phyloP scores from a whole-genome alignment of 1,284 basidiomycete species.

The Mycena citricolor region DNA sequence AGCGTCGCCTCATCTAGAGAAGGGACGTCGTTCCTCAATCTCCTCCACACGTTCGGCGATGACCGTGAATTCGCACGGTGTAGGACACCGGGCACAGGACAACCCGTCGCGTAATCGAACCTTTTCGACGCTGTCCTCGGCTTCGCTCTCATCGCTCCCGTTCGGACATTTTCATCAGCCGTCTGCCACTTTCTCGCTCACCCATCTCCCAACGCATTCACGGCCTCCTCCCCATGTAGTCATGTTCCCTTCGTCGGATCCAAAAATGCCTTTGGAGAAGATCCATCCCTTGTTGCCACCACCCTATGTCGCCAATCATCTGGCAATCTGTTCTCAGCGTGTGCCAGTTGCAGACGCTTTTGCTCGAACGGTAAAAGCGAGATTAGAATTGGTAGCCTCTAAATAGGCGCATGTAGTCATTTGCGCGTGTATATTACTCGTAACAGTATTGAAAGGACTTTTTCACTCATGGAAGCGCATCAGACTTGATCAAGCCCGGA shows the following conservation, averaged over 20 bases:
- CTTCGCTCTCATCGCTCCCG: conserved; percentile 55
- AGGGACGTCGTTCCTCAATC: conserved; percentile 55
- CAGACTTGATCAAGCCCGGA: too few relatives aligned
- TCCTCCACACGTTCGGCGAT: conserved; percentile 63
- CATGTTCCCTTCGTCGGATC: conserved; percentile 46
- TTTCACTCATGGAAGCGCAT: too few relatives aligned
- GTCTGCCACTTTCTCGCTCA: conserved; percentile 65
- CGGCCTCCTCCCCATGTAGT: conserved; percentile 53
- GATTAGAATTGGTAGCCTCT: too few relatives aligned
- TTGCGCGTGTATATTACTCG: too few relatives aligned
- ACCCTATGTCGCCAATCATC: conserved; percentile 66
- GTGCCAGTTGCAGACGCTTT: conserved; percentile 68
- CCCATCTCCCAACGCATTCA: conserved; percentile 53
- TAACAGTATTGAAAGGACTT: too few relatives aligned
- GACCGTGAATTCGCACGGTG: conserved; percentile 52
- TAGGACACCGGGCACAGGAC: conserved; percentile 33
- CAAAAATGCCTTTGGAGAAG: conserved; percentile 46
- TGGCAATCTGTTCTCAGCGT: conserved; percentile 61
- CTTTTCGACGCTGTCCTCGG: conserved; percentile 61
- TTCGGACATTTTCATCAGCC: conserved; percentile 40
- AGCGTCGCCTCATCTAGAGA: conserved; percentile 28
- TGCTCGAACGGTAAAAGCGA: conserved; percentile 63
- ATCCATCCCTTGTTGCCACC: conserved; percentile 68
- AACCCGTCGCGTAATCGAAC: conserved; percentile 61
- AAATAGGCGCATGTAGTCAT: too few relatives aligned